Evolutionary conservation across 495 filamentous ascomycete species (phyloP).

Genomic region (Lasiosphaeris hirsuta): DNA sequence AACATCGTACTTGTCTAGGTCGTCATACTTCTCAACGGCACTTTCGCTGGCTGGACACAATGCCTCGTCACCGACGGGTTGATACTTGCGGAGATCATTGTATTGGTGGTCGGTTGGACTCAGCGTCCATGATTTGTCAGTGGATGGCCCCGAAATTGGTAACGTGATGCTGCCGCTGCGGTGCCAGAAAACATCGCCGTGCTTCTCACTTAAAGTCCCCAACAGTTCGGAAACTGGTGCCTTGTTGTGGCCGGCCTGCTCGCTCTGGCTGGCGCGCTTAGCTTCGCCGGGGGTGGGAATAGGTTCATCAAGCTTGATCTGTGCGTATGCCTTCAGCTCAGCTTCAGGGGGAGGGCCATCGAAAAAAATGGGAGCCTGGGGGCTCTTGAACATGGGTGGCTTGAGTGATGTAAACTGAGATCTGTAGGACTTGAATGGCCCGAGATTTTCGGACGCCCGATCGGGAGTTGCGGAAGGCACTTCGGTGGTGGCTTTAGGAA

Average conservation of each 20-base stretch:
- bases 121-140: not conserved
- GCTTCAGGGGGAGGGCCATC: conserved; percentile 33
- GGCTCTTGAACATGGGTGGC: conserved; percentile 21
- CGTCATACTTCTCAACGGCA: conserved; percentile 13
- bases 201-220: conserved; percentile 12
- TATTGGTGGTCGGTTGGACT: conserved; percentile 7
- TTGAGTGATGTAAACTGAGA: conserved; percentile 33
- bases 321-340: conserved; percentile 38
- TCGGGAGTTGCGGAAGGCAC: conserved; percentile 2
- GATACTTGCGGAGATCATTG: conserved; percentile 27
- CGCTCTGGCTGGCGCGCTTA: conserved; percentile 19
- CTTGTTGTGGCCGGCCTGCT: conserved; percentile 25
- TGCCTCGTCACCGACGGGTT: conserved; percentile 24
- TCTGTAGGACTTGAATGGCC: conserved; percentile 36
- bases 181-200: conserved; percentile 26
- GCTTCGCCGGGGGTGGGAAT: not conserved
- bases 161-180: conserved; percentile 13
- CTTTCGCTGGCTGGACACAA: not conserved
- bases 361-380: conserved; percentile 28
- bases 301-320: conserved; percentile 27
- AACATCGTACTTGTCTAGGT: conserved; percentile 26
- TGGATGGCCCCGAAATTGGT: not conserved
- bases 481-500: conserved; percentile 27
- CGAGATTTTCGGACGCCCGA: conserved; percentile 22
- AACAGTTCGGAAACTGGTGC: not conserved